Evolutionary conservation across 108 stramenopile genomes (phyloP).

Genomic region (Stephanodiscus triporus): DNA sequence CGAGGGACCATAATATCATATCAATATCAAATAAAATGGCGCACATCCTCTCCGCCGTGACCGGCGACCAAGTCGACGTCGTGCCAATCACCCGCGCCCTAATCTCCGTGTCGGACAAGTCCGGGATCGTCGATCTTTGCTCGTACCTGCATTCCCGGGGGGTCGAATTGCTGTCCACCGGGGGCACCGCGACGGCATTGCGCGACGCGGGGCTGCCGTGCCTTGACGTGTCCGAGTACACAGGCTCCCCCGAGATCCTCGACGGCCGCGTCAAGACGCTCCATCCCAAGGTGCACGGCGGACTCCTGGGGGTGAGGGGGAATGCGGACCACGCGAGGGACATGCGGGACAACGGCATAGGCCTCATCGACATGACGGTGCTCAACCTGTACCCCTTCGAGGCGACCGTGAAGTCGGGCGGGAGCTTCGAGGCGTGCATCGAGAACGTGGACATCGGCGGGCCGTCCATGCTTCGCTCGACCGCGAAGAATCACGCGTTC

Average conservation of each 20-base stretch:
- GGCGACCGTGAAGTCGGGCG: constrained; percentile 89
- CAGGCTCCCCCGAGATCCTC: constrained; percentile 92
- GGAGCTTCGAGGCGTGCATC: constrained; percentile 93
- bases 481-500: constrained; percentile 98
- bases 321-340: constrained; percentile 89
- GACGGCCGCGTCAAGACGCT: constrained; percentile 99
- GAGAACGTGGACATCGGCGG: constrained; percentile 99
- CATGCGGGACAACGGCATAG: constrained; percentile 90
- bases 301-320: constrained; percentile 93
- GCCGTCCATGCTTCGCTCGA: constrained; percentile 97
- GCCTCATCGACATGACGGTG: constrained; percentile 96
- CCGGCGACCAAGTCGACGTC: constrained; percentile 70
- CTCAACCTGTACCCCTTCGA: constrained; percentile 98
- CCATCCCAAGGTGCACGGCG: constrained; percentile 98
- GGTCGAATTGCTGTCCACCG: constrained; percentile 96
- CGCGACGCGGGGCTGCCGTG: constrained; percentile 88
- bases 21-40: constrained; percentile 30
- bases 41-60: constrained; percentile 53
- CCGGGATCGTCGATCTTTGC: constrained; percentile 93
- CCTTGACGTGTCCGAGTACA: constrained; percentile 93
- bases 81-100: constrained; percentile 90
- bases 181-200: constrained; percentile 92
- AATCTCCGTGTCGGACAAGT: constrained; percentile 96
- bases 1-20: constrained; percentile 1
- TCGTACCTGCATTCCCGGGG: constrained; percentile 73